Evolutionary conservation across 768 basidiomycete genomes (phyloP), one percentile per base, ranked within the genome.

Genomic region (Psilocybe cyanescens): DNA sequence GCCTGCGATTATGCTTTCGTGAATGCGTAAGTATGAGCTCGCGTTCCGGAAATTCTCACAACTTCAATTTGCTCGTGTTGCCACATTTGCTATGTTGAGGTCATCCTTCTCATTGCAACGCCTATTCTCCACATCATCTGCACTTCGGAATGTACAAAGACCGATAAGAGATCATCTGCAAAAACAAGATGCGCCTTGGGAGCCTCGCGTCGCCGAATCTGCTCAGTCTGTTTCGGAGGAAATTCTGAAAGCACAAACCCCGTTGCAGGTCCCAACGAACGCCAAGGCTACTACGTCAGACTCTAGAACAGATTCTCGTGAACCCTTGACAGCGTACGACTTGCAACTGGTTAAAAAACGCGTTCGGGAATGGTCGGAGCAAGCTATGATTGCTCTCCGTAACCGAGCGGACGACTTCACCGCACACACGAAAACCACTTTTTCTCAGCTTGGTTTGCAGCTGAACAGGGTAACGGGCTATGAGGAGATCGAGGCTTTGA

Each of bases 391-490:
- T 54, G 72, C 73, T 29, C 72, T 89, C 58, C 84, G 88, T 50
- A 77, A 76, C 60, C 81, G 79, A 45, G 79, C 86, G 46, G 87
- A 90, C 70, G 78, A 74, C 46, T 83, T 91, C 64, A 87, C 90
- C 0, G 75, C 77, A 8, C 73, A 71, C 4, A 83, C 91, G 2
- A 82, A 83, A 63, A 75, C 78, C 6, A 86, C 83, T 4, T 86
- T 97, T 66, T 87, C 88, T 46, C 82, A 87, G 67, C 81, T 97
- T 2, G 95, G 94, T 9, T 76, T 82, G 28, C 85, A 91, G 68
- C 77, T 99, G 59, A 98, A 96, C 71, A 87, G 85, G 61, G 86
- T 92, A 19, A 95, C 96, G 8, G 97, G 97, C 0, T 99, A 99
- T 67, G 90, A 91, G 64, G 87, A 89, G 68, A 96, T 97, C 44